A percentile compares a stretch with the other conserved stretches of the same genome.
Conservation (phyloP, 805 yeast species). For the Pichia manshurica region DNA sequence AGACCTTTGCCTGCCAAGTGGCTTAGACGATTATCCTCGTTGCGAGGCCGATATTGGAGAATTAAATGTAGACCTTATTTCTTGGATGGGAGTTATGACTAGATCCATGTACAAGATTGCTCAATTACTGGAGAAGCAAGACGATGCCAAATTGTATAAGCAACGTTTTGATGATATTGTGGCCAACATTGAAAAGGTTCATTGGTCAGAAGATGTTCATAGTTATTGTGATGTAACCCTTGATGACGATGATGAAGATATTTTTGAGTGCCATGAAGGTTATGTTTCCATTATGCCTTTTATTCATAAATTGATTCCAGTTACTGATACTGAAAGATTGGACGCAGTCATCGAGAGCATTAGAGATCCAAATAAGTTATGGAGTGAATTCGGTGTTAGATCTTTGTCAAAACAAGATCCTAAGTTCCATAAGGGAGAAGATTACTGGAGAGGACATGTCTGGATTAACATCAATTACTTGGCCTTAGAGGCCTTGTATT, state of each 20-base stretch:
- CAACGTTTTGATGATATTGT: constrained; percentile 51
- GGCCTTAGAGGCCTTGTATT: constrained; percentile 59
- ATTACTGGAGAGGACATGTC: constrained; percentile 93
- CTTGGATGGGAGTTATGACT: constrained; percentile 95
- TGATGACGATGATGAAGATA: constrained; percentile 63
- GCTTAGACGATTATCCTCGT: constrained; percentile 93
- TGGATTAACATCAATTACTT: constrained; percentile 92
- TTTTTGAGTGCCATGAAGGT: constrained; percentile 80
- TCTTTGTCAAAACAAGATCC: constrained; percentile 67
- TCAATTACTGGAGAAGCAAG: constrained; percentile 46
- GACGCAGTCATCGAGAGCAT: constrained; percentile 50
- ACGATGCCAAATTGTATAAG: constrained; percentile 52
- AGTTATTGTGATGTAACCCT: constrained; percentile 81
- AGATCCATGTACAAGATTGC: constrained; percentile 75
- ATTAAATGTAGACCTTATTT: constrained; percentile 77
- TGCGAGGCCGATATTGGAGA: constrained; percentile 84
- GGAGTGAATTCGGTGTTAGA: constrained; percentile 75
- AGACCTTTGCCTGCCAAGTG: constrained; percentile 85
- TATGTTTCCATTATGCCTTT: constrained; percentile 86
- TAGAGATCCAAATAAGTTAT: constrained; percentile 65
- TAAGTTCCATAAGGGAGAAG: constrained; percentile 70
- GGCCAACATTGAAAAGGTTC: constrained; percentile 62
- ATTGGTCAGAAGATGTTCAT: constrained; percentile 67
- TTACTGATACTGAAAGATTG: constrained; percentile 39
- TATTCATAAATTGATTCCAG: constrained; percentile 57